These are phyloP conservation scores for Eimeria acervulina DNA, from an alignment of 169 alveolate genomes.

Conservation along the genomic window DNA sequence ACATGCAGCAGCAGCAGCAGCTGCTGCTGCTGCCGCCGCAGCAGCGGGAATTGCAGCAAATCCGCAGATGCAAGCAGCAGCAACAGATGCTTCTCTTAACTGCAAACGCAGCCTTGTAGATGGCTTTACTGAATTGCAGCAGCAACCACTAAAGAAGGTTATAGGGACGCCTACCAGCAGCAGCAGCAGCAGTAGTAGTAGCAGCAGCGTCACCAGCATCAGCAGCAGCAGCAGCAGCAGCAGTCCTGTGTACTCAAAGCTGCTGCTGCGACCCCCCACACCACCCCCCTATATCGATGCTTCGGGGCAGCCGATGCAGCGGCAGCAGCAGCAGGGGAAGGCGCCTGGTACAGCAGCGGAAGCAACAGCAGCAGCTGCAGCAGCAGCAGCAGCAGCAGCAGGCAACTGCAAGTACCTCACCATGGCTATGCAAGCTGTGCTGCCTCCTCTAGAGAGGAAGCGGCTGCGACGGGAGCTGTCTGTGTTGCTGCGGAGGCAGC, in stretches of 20 bases:
- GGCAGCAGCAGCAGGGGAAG: conserved; percentile 51
- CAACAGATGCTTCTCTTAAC: not conserved
- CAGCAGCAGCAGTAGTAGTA: not conserved
- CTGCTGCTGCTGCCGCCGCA: not conserved
- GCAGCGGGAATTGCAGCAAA: not conserved
- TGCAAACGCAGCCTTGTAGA: not conserved
- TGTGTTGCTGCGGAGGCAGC: conserved; percentile 1
- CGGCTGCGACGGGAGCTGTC: not conserved
- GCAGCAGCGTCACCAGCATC: no score
- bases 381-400: conserved; percentile 7
- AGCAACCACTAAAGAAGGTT: not conserved
- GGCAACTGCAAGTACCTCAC: conserved; percentile 27
- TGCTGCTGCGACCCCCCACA: conserved; percentile 20
- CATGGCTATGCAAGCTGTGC: conserved; percentile 28
- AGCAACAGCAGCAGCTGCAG: not conserved
- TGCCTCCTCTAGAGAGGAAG: conserved; percentile 63
- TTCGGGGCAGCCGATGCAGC: conserved; percentile 20
- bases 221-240: no score
- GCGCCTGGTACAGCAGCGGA: conserved; percentile 3
- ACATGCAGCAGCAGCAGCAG: no score
- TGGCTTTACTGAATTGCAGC: not conserved
- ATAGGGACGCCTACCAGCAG: not conserved
- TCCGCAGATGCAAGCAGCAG: not conserved
- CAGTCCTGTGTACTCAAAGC: not conserved
- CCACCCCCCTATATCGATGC: conserved; percentile 9